A percentile compares a stretch with the other conserved stretches of the same genome.
These are phyloP conservation scores for Erucastrum elatum DNA, from an alignment of 345 rosid genomes.

Conservation along the genomic window DNA sequence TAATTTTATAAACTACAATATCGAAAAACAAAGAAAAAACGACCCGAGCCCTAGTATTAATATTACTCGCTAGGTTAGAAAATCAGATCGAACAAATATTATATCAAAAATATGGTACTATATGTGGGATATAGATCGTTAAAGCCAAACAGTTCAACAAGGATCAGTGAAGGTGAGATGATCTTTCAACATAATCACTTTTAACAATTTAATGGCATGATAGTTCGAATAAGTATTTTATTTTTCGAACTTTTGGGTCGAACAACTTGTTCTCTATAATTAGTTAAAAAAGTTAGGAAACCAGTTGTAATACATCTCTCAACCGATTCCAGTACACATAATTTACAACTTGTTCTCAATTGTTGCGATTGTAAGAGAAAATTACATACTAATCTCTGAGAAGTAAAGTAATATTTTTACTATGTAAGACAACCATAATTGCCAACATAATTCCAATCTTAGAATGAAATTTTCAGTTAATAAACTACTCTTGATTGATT, in stretches of 20 bases:
- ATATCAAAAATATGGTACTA: not conserved
- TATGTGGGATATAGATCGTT: not conserved
- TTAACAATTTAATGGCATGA: not conserved
- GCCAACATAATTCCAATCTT: not conserved
- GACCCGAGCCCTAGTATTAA: too few relatives aligned
- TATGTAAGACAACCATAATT: not conserved
- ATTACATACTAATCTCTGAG: not conserved
- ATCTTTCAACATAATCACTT: not conserved
- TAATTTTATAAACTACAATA: too few relatives aligned
- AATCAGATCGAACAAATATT: not conserved
- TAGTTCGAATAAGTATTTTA: not conserved
- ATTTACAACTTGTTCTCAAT: not conserved
- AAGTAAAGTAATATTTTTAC: not conserved
- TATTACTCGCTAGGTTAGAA: too few relatives aligned
- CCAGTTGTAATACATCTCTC: not conserved
- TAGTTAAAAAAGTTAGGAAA: not conserved
- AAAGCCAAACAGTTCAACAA: not conserved
- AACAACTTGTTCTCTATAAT: not conserved
- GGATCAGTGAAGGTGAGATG: not conserved
- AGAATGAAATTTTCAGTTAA: not conserved
- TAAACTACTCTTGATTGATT: not conserved
- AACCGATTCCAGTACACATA: not conserved
- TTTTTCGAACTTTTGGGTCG: not conserved
- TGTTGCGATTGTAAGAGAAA: not conserved
- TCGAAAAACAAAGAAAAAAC: too few relatives aligned